Evolutionary conservation across 2,329 filamentous ascomycete genomes (phyloP).

Genomic region (Claviceps arundinis): DNA sequence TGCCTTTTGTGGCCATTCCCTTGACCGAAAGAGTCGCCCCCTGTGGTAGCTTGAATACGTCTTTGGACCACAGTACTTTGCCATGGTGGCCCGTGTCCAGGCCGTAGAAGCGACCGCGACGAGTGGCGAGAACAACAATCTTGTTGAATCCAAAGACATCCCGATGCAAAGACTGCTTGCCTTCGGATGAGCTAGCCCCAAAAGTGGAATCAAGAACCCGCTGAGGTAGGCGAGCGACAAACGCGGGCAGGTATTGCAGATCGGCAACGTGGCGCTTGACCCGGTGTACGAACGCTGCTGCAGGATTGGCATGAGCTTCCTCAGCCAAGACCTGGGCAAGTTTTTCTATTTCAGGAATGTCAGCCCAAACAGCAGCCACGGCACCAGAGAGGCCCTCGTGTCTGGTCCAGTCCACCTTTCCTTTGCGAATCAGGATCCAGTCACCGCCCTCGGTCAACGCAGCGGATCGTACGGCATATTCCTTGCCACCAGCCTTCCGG

Average conservation of each 20-base stretch:
- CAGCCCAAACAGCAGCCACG: conserved; percentile 69
- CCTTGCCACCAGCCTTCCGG: conserved; percentile 47
- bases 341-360: conserved; percentile 58
- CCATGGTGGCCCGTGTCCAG: conserved; percentile 67
- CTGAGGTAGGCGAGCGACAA: conserved; percentile 54
- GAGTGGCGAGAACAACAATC: conserved; percentile 66
- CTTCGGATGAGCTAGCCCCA: conserved; percentile 36
- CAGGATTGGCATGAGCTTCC: conserved; percentile 70
- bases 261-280: conserved; percentile 71
- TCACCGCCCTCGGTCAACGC: conserved; percentile 54
- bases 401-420: conserved; percentile 65
- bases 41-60: conserved; percentile 43
- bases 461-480: conserved; percentile 67
- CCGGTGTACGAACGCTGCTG: conserved; percentile 77
- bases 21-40: conserved; percentile 52
- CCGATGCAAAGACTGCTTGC: conserved; percentile 36
- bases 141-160: conserved; percentile 86
- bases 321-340: conserved; percentile 71
- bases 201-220: conserved; percentile 54
- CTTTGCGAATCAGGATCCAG: conserved; percentile 76
- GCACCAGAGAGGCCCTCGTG: conserved; percentile 70
- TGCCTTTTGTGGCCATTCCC: conserved; percentile 50
- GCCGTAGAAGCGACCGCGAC: conserved; percentile 65
- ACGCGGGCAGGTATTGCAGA: conserved; percentile 61
- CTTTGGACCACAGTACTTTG: conserved; percentile 60